These are phyloP conservation scores for Prunus mira DNA, from an alignment of 306 rosid genomes.

Conservation along the genomic window DNA sequence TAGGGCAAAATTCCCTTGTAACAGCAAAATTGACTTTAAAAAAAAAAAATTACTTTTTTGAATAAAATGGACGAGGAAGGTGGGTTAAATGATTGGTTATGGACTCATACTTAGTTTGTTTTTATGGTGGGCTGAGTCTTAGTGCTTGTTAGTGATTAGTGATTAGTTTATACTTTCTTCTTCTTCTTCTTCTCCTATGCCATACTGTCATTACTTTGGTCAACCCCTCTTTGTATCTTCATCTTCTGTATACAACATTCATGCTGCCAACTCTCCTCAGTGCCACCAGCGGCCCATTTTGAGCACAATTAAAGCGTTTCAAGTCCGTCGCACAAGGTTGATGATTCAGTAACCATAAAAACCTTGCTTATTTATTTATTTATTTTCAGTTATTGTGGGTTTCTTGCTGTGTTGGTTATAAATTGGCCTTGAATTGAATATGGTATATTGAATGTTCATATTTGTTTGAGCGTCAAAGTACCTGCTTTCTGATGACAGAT, in stretches of 20 bases:
- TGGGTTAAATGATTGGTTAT: neutral
- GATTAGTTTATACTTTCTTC: neutral
- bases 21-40: neutral
- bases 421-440: neutral
- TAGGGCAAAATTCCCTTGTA: neutral
- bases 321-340: neutral
- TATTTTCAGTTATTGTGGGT: neutral
- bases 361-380: neutral
- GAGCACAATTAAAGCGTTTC: conserved; percentile 1
- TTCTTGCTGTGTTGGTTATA: neutral
- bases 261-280: neutral
- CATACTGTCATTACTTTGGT: neutral
- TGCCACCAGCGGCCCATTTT: neutral
- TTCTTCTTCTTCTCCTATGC: neutral
- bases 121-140: neutral
- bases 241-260: neutral
- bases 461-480: neutral
- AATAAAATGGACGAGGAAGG: no score
- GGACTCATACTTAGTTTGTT: neutral
- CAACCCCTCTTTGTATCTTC: conserved; percentile 11
- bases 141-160: neutral
- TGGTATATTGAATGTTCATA: neutral
- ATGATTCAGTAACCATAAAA: neutral
- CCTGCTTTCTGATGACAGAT: neutral
- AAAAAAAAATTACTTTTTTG: neutral